Conservation (phyloP, 2,329 filamentous ascomycete species). For the Microcyclospora pomicola region DNA sequence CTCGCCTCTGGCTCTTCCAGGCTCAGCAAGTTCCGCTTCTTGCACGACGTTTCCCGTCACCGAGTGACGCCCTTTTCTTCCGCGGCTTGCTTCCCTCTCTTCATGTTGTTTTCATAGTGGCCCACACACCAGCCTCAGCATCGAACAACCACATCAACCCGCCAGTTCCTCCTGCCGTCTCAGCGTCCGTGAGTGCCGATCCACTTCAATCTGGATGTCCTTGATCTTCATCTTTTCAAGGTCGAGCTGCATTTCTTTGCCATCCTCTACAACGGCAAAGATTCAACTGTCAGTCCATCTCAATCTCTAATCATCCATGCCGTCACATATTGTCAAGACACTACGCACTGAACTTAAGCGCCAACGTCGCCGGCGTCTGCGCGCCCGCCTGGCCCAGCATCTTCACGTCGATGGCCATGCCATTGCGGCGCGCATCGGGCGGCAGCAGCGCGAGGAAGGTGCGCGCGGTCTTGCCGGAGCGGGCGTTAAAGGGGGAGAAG, state of each 20-base stretch:
- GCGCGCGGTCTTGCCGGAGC: slow-evolving; percentile 62
- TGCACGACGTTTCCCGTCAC: no score
- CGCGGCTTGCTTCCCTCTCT: background rate
- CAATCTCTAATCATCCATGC: background rate
- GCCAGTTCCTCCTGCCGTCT: slow-evolving; percentile 70
- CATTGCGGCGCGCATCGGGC: slow-evolving; percentile 54
- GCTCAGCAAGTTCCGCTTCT: no score
- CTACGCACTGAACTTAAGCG: slow-evolving; percentile 69
- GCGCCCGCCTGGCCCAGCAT: slow-evolving; percentile 55
- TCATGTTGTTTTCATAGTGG: background rate
- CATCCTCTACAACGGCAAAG: slow-evolving; percentile 58
- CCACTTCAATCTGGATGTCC: slow-evolving; percentile 75
- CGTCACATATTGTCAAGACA: background rate
- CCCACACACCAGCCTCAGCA: background rate
- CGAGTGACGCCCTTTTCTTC: background rate
- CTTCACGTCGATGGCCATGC: slow-evolving; percentile 63
- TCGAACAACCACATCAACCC: slow-evolving; percentile 18
- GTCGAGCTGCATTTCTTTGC: slow-evolving; percentile 76
- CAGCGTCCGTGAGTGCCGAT: slow-evolving; percentile 72
- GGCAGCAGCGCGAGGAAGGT: slow-evolving; percentile 79
- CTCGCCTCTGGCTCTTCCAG: no score
- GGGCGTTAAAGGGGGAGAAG: slow-evolving; percentile 82
- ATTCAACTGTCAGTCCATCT: background rate
- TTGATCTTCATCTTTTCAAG: slow-evolving; percentile 70
- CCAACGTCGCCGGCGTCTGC: slow-evolving; percentile 53